Conservation (phyloP, 768 basidiomycete genomes). For the Chalciporus sphaerocephalus region DNA sequence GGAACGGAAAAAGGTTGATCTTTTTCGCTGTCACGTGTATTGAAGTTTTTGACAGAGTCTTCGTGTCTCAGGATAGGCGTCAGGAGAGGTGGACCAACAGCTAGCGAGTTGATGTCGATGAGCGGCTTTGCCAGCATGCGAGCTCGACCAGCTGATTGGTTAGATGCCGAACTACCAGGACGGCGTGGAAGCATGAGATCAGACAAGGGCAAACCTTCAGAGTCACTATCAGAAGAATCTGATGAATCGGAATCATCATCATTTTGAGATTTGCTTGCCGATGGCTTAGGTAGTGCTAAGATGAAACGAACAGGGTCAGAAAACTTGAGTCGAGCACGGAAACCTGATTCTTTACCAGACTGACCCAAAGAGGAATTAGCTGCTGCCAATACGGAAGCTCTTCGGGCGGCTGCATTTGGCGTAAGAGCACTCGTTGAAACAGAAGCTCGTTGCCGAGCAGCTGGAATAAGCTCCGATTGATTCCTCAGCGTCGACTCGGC, state of each 20-base stretch:
- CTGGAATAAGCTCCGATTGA: constrained; percentile 6
- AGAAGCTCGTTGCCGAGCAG: constrained; percentile 44
- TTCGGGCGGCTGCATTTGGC: constrained; percentile 48
- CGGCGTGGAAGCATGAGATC: constrained; percentile 56
- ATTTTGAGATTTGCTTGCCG: constrained; percentile 6
- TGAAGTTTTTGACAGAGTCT: constrained; percentile 23
- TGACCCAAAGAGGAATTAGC: constrained; percentile 27
- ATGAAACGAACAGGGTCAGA: not conserved
- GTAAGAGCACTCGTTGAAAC: constrained; percentile 55
- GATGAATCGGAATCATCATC: constrained; percentile 25
- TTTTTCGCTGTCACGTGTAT: constrained; percentile 13
- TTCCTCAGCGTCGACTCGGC: constrained; percentile 30
- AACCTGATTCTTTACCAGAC: constrained; percentile 27
- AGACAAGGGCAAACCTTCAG: constrained; percentile 62
- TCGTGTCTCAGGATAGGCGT: constrained; percentile 29
- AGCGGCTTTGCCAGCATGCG: constrained; percentile 42
- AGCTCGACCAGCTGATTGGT: constrained; percentile 21
- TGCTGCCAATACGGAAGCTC: constrained; percentile 41
- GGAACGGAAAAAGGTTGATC: constrained; percentile 31
- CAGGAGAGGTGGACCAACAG: constrained; percentile 35
- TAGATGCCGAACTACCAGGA: constrained; percentile 57
- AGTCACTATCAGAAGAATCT: constrained; percentile 39
- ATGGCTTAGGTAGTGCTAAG: constrained; percentile 6
- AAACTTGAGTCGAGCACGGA: not conserved
- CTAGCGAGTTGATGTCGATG: constrained; percentile 34